Base-by-base conservation (phyloP, 2,329 filamentous ascomycete species). In the Phaeosphaeria sp. region DNA sequence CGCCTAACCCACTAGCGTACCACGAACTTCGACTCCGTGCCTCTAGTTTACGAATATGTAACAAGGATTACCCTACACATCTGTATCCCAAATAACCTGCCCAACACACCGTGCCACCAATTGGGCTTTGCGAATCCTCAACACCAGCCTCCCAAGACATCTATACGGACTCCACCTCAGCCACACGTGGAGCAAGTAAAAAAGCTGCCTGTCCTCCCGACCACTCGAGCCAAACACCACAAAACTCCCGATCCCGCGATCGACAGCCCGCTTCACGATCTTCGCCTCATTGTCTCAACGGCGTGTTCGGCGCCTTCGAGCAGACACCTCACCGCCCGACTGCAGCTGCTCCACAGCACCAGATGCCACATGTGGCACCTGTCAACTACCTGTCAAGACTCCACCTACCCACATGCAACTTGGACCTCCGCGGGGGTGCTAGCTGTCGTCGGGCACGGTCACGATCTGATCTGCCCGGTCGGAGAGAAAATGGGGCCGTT, bases 51-150 rank as follows among this genome's bases (percentile, higher is more conserved):
- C 44, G 15, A 46, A n/a, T 24, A 7, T 9, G 44, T 22, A 51
- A 52, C 55, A 51, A 44, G 60, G 57, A 43, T 58, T 20, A 51
- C 36, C 51, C 33, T 40, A 44, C 42, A 11, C n/a, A 22, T 39
- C 36, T 11, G 36, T 11, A 44, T 8, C n/a, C 21, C 7, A 21
- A 53, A 39, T 50, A 18, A 44, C 22, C 13, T 15, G 18, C 21
- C 25, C 39, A 17, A 43, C 39, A 8, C 9, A 8, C 6, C 15
- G 11, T 21, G 18, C 42, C 17, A 44, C 18, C 42, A 44, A 44
- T 44, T 20, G 21, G 49, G 15, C 15, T 20, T 17, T 18, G n/a
- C 30, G 15, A 36, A 13, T 36, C 5, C 3, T 13, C 30, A 36
- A 36, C 30, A 36, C 30, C 30, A 36, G 30, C 30, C 30, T 36